Conservation (phyloP, 257 asterid genomes). For the Mentha longifolia region DNA sequence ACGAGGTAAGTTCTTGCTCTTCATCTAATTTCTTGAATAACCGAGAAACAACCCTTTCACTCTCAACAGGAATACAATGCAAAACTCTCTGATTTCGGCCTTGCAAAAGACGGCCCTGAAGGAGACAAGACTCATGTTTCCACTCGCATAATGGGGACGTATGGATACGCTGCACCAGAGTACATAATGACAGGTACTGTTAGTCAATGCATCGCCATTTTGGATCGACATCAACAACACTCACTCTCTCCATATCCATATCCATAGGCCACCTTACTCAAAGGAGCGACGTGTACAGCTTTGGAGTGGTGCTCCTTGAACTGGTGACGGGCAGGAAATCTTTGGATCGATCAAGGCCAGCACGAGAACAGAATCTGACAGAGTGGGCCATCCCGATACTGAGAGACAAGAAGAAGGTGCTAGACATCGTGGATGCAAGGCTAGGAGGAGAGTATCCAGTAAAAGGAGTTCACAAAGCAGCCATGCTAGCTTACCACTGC, state of each 20-base stretch:
- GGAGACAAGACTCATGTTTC: slow-evolving; percentile 92
- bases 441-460: slow-evolving; percentile 76
- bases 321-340: slow-evolving; percentile 85
- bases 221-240: no score
- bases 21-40: background rate
- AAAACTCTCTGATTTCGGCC: slow-evolving; percentile 79
- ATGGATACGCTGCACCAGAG: slow-evolving; percentile 56
- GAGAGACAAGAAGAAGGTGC: slow-evolving; percentile 74
- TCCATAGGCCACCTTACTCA: slow-evolving; percentile 74
- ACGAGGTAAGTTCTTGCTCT: slow-evolving; percentile 43
- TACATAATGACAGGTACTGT: slow-evolving; percentile 67
- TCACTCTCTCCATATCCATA: background rate
- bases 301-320: slow-evolving; percentile 87
- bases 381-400: slow-evolving; percentile 95
- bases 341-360: slow-evolving; percentile 73
- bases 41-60: no score
- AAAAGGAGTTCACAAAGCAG: slow-evolving; percentile 79
- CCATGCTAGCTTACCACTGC: slow-evolving; percentile 91
- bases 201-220: no score
- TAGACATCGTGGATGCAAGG: slow-evolving; percentile 79
- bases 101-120: slow-evolving; percentile 85
- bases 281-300: slow-evolving; percentile 89
- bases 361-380: slow-evolving; percentile 78
- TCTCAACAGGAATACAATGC: slow-evolving; percentile 73
- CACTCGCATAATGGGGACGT: slow-evolving; percentile 86